Percentiles rank a stretch among this genome's conserved stretches.
These are phyloP conservation scores for Gomphus bonarii DNA, from an alignment of 1,284 basidiomycete genomes.

Conservation along the genomic window DNA sequence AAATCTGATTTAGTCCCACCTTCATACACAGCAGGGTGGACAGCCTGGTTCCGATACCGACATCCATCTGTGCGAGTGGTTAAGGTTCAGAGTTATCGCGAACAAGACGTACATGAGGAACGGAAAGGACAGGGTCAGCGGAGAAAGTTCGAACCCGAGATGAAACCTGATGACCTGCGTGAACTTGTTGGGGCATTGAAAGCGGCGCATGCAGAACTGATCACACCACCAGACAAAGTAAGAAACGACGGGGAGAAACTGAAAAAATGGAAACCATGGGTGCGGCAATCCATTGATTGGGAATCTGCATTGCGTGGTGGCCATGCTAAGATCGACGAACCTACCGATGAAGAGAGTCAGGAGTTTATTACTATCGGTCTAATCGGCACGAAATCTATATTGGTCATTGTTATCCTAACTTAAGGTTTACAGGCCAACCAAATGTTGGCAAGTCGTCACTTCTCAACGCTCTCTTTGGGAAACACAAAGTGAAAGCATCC, in stretches of 20 bases:
- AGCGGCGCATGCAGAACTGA: conserved; percentile 56
- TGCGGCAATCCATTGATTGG: conserved; percentile 67
- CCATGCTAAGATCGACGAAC: conserved; percentile 29
- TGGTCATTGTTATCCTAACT: conserved; percentile 2
- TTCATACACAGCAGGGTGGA: conserved; percentile 55
- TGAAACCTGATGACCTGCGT: conserved; percentile 33
- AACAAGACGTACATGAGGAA: conserved; percentile 25
- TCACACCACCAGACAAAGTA: conserved; percentile 58
- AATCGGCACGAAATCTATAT: conserved; percentile 43
- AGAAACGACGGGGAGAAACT: conserved; percentile 40
- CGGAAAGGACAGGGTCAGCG: conserved; percentile 37
- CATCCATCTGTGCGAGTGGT: conserved; percentile 55
- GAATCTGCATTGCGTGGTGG: conserved; percentile 38
- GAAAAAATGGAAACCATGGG: conserved; percentile 55
- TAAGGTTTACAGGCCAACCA: conserved; percentile 56
- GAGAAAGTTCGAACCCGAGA: conserved; percentile 46
- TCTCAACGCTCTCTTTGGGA: conserved; percentile 82
- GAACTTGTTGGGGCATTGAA: conserved; percentile 60
- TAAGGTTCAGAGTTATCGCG: conserved; percentile 63
- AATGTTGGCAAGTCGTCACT: conserved; percentile 92
- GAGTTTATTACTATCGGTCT: conserved; percentile 74
- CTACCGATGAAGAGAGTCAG: conserved; percentile 25
- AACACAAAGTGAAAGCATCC: conserved; percentile 74
- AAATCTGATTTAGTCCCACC: conserved; percentile 73
- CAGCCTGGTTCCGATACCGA: conserved; percentile 42